Conservation (phyloP, 495 filamentous ascomycete genomes). For the Penicillium robsamsonii region DNA sequence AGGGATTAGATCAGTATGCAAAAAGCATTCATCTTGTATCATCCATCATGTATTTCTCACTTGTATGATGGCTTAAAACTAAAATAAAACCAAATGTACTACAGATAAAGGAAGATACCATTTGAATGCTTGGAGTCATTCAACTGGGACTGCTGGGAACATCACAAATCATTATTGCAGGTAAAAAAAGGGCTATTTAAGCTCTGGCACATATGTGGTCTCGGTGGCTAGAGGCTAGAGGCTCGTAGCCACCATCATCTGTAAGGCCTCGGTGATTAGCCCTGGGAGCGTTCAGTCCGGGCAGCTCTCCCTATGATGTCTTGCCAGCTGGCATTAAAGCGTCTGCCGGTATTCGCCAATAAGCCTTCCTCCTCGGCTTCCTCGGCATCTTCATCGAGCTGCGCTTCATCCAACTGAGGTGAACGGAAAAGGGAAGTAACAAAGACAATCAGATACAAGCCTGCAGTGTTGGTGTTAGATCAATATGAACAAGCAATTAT, state of each 20-base stretch:
- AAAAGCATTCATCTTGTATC: not conserved
- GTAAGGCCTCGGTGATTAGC: not conserved
- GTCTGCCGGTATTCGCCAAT: conserved; percentile 73
- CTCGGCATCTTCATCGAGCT: conserved; percentile 84
- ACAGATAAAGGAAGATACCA: not conserved
- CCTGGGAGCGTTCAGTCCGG: conserved; percentile 11
- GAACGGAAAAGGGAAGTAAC: conserved; percentile 73
- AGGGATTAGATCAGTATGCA: not conserved
- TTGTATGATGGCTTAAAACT: not conserved
- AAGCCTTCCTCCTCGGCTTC: conserved; percentile 94
- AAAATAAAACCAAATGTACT: not conserved
- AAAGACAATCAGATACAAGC: conserved; percentile 75
- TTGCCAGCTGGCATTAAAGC: conserved; percentile 83
- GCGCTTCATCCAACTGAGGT: conserved; percentile 68
- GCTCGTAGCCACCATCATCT: not conserved
- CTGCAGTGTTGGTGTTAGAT: conserved; percentile 23
- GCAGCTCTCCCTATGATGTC: conserved; percentile 65
- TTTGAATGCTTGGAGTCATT: not conserved
- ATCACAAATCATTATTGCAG: not conserved
- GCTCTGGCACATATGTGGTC: not conserved
- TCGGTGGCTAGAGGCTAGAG: too few relatives aligned
- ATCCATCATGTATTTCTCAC: too few relatives aligned
- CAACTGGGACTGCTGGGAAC: not conserved
- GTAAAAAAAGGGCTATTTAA: not conserved
- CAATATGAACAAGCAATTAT: not conserved